Evolutionary conservation across 805 yeast species (phyloP), one percentile per base, ranked within the genome.

Genomic region (Diddensiella transvaalensis): DNA sequence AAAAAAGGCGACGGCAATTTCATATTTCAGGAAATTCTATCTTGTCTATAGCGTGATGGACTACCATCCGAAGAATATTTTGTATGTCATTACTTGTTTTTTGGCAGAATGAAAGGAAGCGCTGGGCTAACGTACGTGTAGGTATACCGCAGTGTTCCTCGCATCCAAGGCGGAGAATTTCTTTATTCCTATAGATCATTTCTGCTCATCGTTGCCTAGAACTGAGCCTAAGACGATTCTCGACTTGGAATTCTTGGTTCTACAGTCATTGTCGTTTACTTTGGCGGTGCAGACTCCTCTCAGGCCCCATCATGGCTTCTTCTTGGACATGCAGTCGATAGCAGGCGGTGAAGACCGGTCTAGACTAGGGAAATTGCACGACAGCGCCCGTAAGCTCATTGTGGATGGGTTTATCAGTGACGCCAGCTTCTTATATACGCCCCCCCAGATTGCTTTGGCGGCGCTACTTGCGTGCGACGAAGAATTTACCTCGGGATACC

Each of bases 401-500:
- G 78, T 80, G 40, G 86, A 82, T 22, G 76, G 87, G n/a, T 70
- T 87, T 36, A 69, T 83, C 30, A 80, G 91, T 17, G 96, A 93
- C 62, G 90, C 79, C 2, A 71, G 76, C 5, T 91, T 87, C 58
- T 70, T 80, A 30, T 91, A 70, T 67, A 83, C 98, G 0, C 99
- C 99, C 0, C 96, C 98, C 1, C 99, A 93, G 61, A 87, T 93
- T 24, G 96, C 98, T 1, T 70, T 93, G 45, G 93, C 96, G 0
- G 87, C 93, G 13, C 73, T 90, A 61, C 79, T 84, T 68, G 74
- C 76, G 46, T 78, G 75, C 11, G 78, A 75, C 21, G 63, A 57
- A 5, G 62, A 53, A 3, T 48, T 54, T 39, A 46, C 54, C 4
- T 21, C 4, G 13, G 21, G 22, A 11, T 53, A 53, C 29, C 26